A percentile compares a stretch with the other conserved stretches of the same genome.
phyloP scores from a whole-genome alignment of 306 rosid genomes.

The Pachyrhizus erosus region DNA sequence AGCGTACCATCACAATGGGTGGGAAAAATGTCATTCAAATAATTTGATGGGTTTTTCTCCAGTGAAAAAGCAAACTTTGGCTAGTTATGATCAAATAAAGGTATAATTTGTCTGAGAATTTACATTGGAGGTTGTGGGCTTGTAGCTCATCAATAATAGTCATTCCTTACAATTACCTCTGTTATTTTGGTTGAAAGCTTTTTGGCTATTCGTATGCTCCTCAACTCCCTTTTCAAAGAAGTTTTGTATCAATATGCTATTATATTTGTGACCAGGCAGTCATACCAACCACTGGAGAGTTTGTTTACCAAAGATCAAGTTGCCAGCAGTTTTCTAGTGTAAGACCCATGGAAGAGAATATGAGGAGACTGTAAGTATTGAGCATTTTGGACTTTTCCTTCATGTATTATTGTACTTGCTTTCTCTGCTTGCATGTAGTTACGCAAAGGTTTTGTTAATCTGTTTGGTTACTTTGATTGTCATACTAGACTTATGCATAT shows the following conservation, averaged over 20 bases:
- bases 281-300: slow-evolving; percentile 53
- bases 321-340: slow-evolving; percentile 55
- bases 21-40: slow-evolving; percentile 54
- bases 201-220: slow-evolving; percentile 12
- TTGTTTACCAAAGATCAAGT: slow-evolving; percentile 49
- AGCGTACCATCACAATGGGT: slow-evolving; percentile 52
- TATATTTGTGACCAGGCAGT: slow-evolving; percentile 55
- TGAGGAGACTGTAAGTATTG: slow-evolving; percentile 60
- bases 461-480: slow-evolving; percentile 2
- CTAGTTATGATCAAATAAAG: slow-evolving; percentile 51
- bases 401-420: slow-evolving; percentile 6
- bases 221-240: slow-evolving; percentile 12
- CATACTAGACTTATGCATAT: slow-evolving; percentile 31
- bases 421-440: background rate
- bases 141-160: background rate
- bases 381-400: slow-evolving; percentile 13
- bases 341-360: slow-evolving; percentile 56
- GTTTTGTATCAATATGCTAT: slow-evolving; percentile 32
- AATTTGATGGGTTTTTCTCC: slow-evolving; percentile 55
- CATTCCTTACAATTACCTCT: slow-evolving; percentile 14
- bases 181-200: slow-evolving; percentile 12
- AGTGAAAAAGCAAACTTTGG: slow-evolving; percentile 50
- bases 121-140: slow-evolving; percentile 8
- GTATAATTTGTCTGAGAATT: slow-evolving; percentile 44
- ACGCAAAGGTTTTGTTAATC: background rate